phyloP scores from a whole-genome alignment of 768 basidiomycete genomes.

The Suillus sp. region DNA sequence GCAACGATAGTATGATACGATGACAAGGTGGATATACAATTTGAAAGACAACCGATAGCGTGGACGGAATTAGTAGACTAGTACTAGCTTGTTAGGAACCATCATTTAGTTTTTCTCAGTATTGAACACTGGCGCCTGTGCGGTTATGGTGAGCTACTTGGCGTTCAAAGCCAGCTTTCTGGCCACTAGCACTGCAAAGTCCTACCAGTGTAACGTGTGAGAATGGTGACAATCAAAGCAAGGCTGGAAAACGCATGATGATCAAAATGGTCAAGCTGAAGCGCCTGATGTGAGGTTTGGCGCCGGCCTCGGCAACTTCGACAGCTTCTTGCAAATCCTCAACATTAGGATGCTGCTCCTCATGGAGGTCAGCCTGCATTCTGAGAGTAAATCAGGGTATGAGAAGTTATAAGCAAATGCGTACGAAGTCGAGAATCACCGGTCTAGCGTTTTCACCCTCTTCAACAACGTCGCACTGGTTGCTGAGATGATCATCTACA shows the following conservation, averaged over 20 bases:
- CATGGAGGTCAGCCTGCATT: neutral
- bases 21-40: conserved; percentile 1
- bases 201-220: conserved; percentile 21
- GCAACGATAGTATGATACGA: neutral
- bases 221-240: neutral
- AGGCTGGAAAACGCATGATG: conserved; percentile 22
- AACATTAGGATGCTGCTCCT: conserved; percentile 17
- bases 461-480: conserved; percentile 5
- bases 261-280: conserved; percentile 25
- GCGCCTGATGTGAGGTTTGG: conserved; percentile 14
- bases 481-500: neutral
- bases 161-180: conserved; percentile 12
- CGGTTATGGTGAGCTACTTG: neutral
- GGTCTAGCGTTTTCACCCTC: neutral
- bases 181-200: conserved; percentile 23
- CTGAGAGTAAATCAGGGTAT: neutral
- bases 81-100: neutral
- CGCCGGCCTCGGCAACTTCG: conserved; percentile 7
- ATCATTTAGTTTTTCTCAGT: neutral
- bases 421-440: neutral
- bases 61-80: neutral
- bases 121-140: neutral
- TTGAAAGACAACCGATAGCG: neutral
- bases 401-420: neutral
- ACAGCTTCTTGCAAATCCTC: conserved; percentile 12